These are phyloP conservation scores for Cucurbita ficifolia DNA, from an alignment of 306 rosid species.

Conservation along the genomic window DNA sequence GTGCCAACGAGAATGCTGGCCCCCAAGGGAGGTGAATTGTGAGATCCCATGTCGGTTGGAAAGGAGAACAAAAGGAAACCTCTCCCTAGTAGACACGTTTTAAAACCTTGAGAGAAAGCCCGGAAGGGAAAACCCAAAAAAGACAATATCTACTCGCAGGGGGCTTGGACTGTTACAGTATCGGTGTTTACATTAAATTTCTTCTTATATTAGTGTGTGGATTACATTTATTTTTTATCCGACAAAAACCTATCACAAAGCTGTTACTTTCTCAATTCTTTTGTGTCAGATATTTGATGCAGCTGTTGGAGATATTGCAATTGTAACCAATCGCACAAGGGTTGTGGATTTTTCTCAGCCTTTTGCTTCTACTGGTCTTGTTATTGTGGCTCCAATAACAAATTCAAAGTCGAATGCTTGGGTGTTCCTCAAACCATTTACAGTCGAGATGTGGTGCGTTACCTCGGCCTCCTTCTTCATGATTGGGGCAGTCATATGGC, in stretches of 20 bases:
- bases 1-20: too few species aligned
- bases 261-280: background rate
- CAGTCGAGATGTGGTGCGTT: conserved; percentile 75
- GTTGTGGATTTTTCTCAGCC: conserved; percentile 93
- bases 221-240: background rate
- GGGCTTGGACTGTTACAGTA: too few species aligned
- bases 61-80: too few species aligned
- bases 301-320: conserved; percentile 86
- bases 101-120: too few species aligned
- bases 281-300: conserved; percentile 70
- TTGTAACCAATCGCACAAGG: conserved; percentile 71
- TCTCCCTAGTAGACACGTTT: too few species aligned
- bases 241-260: background rate
- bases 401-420: conserved; percentile 56
- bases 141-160: too few species aligned
- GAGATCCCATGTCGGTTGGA: too few species aligned
- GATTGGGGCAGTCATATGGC: conserved; percentile 76
- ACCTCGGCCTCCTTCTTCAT: conserved; percentile 58
- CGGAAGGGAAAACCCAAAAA: too few species aligned
- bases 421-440: conserved; percentile 83
- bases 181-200: background rate
- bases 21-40: too few species aligned
- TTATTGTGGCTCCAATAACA: conserved; percentile 66
- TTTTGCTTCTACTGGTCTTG: conserved; percentile 67
- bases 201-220: background rate